Base-by-base conservation (phyloP, 352 stramenopile species). In the Phytophthora megakarya region DNA sequence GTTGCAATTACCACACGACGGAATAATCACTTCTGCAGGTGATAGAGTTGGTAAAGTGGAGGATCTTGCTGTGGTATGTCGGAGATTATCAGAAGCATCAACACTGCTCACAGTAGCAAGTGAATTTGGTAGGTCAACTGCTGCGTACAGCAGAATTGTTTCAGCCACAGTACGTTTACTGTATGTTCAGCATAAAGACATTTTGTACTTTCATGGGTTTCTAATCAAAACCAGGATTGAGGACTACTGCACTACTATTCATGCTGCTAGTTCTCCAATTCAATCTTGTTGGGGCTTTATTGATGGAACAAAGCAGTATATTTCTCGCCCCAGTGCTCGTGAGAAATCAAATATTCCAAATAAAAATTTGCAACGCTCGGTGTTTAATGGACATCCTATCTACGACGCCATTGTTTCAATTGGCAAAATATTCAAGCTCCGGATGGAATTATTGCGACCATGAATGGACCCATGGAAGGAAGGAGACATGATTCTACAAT, bases 401-500 rank as follows among this genome's bases (percentile, higher is more conserved):
- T n/a, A 46, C 3, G 32, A 1, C n/a, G 32, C 1, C 47, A 55
- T 13, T 55, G 47, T 13, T 55, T 55, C 21, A 55, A 45, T 43
- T 55, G 32, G 32, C 46, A 54, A 32, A 54, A 32, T 43, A 21
- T 54, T 0, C 46, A 54, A 15, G 46, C n/a, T 33, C 46, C 46
- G 3, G 46, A 54, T 21, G 46, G 32, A 1, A 35, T 54, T 5
- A 4, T 54, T n/a, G 30, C 44, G 3, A 54, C 18, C 30, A 15
- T 43, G 30, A 44, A 22, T 11, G 30, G 28, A 10, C 46, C 46
- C 8, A 28, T 44, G 6, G 47, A 55, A 44, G 33, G 47, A 55
- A 44, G 47, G 16, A 10, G 47, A 11, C 47, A 45, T 12, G 47
- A 55, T 45, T 55, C 32, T 3, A 45, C 33, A n/a, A 55, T 55